Evolutionary conservation across 2,329 filamentous ascomycete species (phyloP), one percentile per base, ranked within the genome.

Genomic region (Bipolaris zeicola): DNA sequence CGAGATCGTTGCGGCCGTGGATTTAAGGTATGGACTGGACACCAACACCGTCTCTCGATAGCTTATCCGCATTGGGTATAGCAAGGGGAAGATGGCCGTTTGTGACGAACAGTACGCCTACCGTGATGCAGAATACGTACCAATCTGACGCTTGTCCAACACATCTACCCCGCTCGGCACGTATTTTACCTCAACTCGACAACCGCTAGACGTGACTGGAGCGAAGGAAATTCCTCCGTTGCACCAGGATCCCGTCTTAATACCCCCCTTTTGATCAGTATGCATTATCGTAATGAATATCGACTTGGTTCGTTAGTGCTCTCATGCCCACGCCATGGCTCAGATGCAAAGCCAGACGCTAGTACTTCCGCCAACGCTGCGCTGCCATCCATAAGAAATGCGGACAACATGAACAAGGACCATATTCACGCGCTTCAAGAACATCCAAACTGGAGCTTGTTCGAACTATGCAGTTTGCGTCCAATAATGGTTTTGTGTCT

Each of bases 351-450:
- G 42, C 49, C 41, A 11, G 2, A 50, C 45, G 16, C 41, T 22
- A 33, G 33, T 39, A 34, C 50, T 44, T 39, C 6, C 22, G 41
- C 34, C 34, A 41, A 50, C 31, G 36, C 34, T 33, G 11, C 6
- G 20, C 36, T 36, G 34, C 34, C 34, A 45, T 57, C 50, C 45
- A 51, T 39, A 41, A 39, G 28, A 26, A 57, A 57, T 39, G 33
- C 34, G 14, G 37, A 8, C 26, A 34, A 24, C 24, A 28, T 39
- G 28, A 45, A 41, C 16, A 22, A 14, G 14, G 11, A n/a, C 26
- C 24, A 18, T 26, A 5, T 16, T 24, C 26, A n/a, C 37, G 16
- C 49, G 13, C 43, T 22, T 11, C 24, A 22, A 28, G 6, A 24
- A 18, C 43, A 22, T 22, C 14, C 16, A 38, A 41, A 8, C 26